These are phyloP conservation scores for Austroboletus niveus DNA, from an alignment of 1,284 basidiomycete genomes.

Conservation along the genomic window DNA sequence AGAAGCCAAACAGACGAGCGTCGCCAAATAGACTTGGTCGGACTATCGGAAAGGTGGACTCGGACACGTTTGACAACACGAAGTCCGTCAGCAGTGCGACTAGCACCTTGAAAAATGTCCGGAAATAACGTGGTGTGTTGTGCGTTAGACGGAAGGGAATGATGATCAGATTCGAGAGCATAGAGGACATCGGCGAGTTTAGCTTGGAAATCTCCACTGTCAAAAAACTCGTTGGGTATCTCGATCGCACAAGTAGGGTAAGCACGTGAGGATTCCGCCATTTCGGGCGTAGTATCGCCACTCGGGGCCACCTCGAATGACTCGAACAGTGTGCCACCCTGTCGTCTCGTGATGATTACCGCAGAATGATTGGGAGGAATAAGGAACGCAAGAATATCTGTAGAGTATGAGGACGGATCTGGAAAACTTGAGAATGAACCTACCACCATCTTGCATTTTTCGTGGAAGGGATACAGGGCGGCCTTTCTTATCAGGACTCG, in stretches of 20 bases:
- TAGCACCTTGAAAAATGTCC: not conserved
- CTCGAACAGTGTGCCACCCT: not conserved
- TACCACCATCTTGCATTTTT: not conserved
- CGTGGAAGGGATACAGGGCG: not conserved
- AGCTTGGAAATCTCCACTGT: not conserved
- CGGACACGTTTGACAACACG: not conserved
- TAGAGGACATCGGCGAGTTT: not conserved
- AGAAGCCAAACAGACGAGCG: not conserved
- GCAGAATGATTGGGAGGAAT: not conserved
- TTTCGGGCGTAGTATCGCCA: not conserved
- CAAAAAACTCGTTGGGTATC: not conserved
- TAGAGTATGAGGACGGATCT: not conserved
- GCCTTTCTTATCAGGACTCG: constrained; percentile 39
- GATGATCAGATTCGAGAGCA: no score
- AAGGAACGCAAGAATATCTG: not conserved
- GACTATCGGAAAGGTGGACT: not conserved
- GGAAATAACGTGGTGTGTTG: not conserved
- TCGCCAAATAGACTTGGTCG: not conserved
- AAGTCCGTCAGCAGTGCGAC: not conserved
- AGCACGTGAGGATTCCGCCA: not conserved
- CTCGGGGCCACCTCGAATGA: not conserved
- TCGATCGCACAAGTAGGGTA: not conserved
- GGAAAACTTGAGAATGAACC: not conserved
- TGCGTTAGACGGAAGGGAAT: not conserved
- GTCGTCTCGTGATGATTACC: not conserved